Percentiles rank a stretch among this genome's conserved stretches.
phyloP scores from a whole-genome alignment of 2,329 filamentous ascomycete genomes.

The Emydomyces testavorans region DNA sequence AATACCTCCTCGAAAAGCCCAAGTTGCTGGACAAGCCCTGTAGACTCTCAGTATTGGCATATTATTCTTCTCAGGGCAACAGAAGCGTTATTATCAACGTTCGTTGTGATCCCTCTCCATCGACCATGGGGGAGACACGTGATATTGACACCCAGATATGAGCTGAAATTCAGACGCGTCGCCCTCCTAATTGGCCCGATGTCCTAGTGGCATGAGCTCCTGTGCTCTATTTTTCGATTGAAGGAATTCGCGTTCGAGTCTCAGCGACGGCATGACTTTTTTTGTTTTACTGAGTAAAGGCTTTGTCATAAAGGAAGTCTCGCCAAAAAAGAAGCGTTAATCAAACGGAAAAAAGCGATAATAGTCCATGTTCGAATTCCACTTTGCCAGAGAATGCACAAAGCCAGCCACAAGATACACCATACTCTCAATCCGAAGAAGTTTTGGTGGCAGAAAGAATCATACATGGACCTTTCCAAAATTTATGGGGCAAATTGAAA shows the following conservation, averaged over 20 bases:
- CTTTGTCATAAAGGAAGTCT: background rate
- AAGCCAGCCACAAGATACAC: no score
- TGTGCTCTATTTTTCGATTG: background rate
- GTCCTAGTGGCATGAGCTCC: constrained; percentile 1
- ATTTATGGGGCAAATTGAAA: no score
- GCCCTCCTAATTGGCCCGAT: background rate
- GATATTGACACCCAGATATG: background rate
- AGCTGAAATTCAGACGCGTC: background rate
- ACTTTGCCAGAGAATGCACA: no score
- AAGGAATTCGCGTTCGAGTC: constrained; percentile 2
- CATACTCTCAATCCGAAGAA: no score
- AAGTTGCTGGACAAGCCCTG: background rate
- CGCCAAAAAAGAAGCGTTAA: no score
- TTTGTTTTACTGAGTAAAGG: background rate
- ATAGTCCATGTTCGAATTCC: no score
- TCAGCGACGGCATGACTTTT: background rate
- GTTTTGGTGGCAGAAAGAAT: no score
- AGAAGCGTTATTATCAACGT: background rate
- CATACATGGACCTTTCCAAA: no score
- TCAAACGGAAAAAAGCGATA: no score
- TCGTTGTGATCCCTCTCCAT: background rate
- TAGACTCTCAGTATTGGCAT: background rate
- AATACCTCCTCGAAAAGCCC: background rate
- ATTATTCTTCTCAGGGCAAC: background rate
- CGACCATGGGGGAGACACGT: background rate